phyloP scores from a whole-genome alignment of 1,139 yeast genomes.

The Debaryomycetaceae sp. region DNA sequence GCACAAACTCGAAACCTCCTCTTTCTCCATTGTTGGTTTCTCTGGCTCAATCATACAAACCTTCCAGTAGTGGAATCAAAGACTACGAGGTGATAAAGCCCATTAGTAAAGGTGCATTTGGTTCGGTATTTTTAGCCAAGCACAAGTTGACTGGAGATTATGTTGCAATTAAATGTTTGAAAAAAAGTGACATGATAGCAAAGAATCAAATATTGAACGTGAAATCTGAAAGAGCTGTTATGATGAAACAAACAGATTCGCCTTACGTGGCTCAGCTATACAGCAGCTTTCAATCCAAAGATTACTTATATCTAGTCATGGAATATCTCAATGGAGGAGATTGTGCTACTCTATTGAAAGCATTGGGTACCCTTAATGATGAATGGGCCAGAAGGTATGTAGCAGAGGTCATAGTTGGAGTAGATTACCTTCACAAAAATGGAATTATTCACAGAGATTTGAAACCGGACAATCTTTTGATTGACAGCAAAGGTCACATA shows the following conservation, averaged over 20 bases:
- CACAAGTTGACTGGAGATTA: constrained; percentile 88
- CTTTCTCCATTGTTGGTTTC: constrained; percentile 79
- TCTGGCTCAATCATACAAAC: constrained; percentile 45
- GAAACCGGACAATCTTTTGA: constrained; percentile 90
- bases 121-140: constrained; percentile 85
- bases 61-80: constrained; percentile 65
- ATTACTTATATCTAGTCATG: constrained; percentile 89
- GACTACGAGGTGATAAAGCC: constrained; percentile 93
- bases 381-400: constrained; percentile 86
- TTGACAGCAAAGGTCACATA: constrained; percentile 83
- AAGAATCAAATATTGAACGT: constrained; percentile 95
- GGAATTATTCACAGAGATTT: constrained; percentile 94
- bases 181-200: constrained; percentile 93
- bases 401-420: constrained; percentile 89
- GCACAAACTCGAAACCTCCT: constrained; percentile 50
- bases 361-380: constrained; percentile 75
- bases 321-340: constrained; percentile 97
- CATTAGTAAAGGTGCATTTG: constrained; percentile 96
- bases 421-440: constrained; percentile 79
- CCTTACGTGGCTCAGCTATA: constrained; percentile 91
- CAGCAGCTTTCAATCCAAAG: constrained; percentile 85
- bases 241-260: constrained; percentile 95
- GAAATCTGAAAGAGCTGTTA: constrained; percentile 89
- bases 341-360: constrained; percentile 79
- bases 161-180: constrained; percentile 92